Evolutionary conservation across 192 early-diverging fungal species (phyloP).

Genomic region (Allomyces macrogynus): DNA sequence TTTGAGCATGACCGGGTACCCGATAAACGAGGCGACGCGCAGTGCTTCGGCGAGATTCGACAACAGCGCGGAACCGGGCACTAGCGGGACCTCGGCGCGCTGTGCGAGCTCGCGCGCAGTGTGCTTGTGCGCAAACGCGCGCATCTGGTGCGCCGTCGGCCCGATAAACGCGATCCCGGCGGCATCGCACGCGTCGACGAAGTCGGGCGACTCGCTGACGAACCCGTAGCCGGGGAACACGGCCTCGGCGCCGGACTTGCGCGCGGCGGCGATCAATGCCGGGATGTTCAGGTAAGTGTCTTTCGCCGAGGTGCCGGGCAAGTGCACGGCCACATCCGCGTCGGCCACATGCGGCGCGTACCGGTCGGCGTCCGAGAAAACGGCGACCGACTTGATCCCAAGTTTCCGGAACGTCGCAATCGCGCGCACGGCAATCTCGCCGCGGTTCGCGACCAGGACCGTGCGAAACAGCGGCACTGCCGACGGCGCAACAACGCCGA

Average conservation of each 20-base stretch:
- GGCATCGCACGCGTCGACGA: constrained; percentile 22
- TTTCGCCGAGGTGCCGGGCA: constrained; percentile 25
- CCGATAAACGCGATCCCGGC: constrained; percentile 35
- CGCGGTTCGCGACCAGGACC: constrained; percentile 50
- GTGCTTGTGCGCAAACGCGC: too few relatives aligned
- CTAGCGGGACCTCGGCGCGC: too few relatives aligned
- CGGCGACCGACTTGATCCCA: constrained; percentile 38
- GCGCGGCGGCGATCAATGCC: constrained; percentile 26
- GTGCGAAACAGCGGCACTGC: constrained; percentile 13
- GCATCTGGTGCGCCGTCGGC: constrained; percentile 5
- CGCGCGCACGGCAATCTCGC: constrained; percentile 58
- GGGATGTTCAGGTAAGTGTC: constrained; percentile 29
- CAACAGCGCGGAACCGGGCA: too few relatives aligned
- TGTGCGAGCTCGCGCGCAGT: too few relatives aligned
- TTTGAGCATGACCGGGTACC: too few relatives aligned
- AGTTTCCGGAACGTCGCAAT: constrained; percentile 42
- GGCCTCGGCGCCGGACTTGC: constrained; percentile 25
- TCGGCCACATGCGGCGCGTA: constrained; percentile 21
- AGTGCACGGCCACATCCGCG: constrained; percentile 34
- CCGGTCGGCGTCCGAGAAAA: constrained; percentile 36
- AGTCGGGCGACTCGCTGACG: constrained; percentile 35
- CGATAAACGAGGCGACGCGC: too few relatives aligned
- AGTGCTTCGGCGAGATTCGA: too few relatives aligned
- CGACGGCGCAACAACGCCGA: too few relatives aligned
- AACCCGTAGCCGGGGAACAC: constrained; percentile 41